These are phyloP conservation scores for Meira miltonrushii DNA, from an alignment of 1,284 basidiomycete genomes.

Conservation along the genomic window DNA sequence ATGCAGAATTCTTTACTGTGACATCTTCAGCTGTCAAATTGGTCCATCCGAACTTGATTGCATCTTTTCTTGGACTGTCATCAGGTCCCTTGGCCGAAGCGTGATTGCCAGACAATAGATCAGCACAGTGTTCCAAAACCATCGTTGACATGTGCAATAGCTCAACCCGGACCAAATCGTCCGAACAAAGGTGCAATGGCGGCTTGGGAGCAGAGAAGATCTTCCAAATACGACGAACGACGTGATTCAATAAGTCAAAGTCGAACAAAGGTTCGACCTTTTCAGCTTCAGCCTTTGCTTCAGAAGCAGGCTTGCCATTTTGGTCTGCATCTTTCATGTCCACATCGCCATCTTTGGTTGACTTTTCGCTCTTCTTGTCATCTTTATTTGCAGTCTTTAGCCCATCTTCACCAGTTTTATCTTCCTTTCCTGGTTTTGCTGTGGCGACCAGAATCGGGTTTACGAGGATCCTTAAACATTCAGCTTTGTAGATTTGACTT, in stretches of 20 bases:
- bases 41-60: constrained; percentile 92
- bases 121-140: constrained; percentile 76
- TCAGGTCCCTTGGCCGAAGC: constrained; percentile 29
- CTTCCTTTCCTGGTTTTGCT: constrained; percentile 52
- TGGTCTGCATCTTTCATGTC: constrained; percentile 29
- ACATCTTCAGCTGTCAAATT: constrained; percentile 77
- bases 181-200: constrained; percentile 57
- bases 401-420: constrained; percentile 22
- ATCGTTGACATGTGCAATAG: constrained; percentile 84
- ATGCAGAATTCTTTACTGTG: constrained; percentile 89
- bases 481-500: constrained; percentile 74
- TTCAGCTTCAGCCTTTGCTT: background rate
- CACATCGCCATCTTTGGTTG: background rate
- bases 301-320: background rate
- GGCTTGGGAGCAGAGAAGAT: constrained; percentile 61
- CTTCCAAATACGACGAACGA: constrained; percentile 75
- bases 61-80: constrained; percentile 66
- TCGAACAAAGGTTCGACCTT: constrained; percentile 61
- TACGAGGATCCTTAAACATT: constrained; percentile 78
- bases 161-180: constrained; percentile 83
- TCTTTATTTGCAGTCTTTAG: constrained; percentile 14
- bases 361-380: constrained; percentile 7
- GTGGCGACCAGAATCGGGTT: constrained; percentile 76
- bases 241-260: constrained; percentile 63
- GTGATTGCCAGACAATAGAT: constrained; percentile 59